Evolutionary conservation across 2,329 filamentous ascomycete genomes (phyloP), one percentile per base, ranked within the genome.

Genomic region (Pseudopithomyces chartarum): DNA sequence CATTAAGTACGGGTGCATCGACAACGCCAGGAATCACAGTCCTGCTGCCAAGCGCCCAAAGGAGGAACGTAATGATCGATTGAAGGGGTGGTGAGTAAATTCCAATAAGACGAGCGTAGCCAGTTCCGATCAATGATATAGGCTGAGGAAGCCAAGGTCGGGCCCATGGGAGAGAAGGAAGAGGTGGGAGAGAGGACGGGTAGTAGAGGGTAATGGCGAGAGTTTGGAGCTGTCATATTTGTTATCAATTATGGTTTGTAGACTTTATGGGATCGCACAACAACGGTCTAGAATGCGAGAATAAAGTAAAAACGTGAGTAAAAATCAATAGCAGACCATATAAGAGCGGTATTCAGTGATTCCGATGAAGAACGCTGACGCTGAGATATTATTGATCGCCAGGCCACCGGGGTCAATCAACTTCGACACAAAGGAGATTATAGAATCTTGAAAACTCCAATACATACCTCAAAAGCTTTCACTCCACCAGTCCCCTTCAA

Each of bases 201-300:
- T 81, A 81, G 68, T 78, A 81, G 2, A 81, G 60, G 1, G 78
- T 78, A 59, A 80, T 74, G 3, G 80, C 72, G 5, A 81, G 73
- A 8, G 78, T 80, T 29, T 76, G 62, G n/a, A 81, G 65, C 61
- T 69, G 54, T 10, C 4, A 23, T 2, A 17, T 10, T 26, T 26
- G 26, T 29, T 5, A 29, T 4, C 26, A 8, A 29, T 8, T 8
- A 29, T 29, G 26, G 26, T 29, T 29, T 29, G 26, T 29, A 29
- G 26, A 29, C 26, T 29, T 29, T 8, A 29, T 29, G 8, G 5
- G 8, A 29, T 29, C 26, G 4, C 5, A 29, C 26, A 8, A 29
- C 26, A 8, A 29, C 26, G 26, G 42, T 13, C 13, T 26, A 11
- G 20, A 12, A 29, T 15, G n/a, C n/a, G 6, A 29, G 12, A 26